phyloP scores from a whole-genome alignment of 1,284 basidiomycete species.

The Laetiporus sulphureus region DNA sequence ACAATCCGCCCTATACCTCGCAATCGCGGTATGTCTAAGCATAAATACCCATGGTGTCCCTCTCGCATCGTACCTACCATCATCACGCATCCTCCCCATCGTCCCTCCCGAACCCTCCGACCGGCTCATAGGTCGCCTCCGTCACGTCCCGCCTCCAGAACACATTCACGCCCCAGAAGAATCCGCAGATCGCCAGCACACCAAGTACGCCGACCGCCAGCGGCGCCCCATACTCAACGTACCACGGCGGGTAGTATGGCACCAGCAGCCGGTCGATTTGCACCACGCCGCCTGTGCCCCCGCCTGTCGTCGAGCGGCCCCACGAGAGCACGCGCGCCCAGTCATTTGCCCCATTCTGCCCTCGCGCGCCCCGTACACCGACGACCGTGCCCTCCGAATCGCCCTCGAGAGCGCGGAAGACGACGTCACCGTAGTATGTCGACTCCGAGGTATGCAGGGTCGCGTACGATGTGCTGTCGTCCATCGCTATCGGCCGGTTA shows the following conservation, averaged over 20 bases:
- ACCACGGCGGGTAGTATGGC: constrained; percentile 86
- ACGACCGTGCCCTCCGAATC: constrained; percentile 22
- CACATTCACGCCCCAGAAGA: constrained; percentile 63
- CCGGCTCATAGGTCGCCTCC: constrained; percentile 80
- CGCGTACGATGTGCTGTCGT: constrained; percentile 65
- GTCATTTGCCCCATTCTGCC: constrained; percentile 62
- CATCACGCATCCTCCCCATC: constrained; percentile 37
- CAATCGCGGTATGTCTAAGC: not conserved
- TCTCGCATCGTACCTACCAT: not conserved
- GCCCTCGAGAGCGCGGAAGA: constrained; percentile 61
- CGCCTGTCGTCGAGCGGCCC: constrained; percentile 74
- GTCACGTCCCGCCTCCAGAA: constrained; percentile 68
- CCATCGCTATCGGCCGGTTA: constrained; percentile 66
- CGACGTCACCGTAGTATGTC: constrained; percentile 73
- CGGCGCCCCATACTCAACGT: constrained; percentile 63
- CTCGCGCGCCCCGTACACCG: constrained; percentile 85
- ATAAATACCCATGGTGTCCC: not conserved
- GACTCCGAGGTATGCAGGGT: constrained; percentile 54
- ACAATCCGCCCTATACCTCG: not conserved
- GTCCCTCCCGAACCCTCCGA: constrained; percentile 68
- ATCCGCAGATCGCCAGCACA: constrained; percentile 49
- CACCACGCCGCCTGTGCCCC: constrained; percentile 78
- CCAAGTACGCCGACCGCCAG: constrained; percentile 51
- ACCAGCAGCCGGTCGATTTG: constrained; percentile 79
- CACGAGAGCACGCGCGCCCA: constrained; percentile 75